Base-by-base conservation (phyloP, 2,329 filamentous ascomycete genomes). In the Macrophomina pseudophaseolina region DNA sequence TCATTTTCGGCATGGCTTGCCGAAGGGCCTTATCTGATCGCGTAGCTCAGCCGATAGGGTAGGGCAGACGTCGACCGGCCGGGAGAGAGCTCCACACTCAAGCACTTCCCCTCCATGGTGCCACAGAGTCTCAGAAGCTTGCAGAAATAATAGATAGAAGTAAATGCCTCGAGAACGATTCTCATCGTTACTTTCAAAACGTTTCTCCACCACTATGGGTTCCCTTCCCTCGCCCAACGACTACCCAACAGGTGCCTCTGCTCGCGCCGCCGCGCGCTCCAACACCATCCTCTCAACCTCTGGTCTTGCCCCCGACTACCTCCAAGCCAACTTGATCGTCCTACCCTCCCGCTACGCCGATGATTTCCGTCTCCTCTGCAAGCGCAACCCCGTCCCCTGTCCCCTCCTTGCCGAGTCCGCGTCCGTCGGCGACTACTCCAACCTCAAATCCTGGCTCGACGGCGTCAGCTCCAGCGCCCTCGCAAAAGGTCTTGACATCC, bases 291-390 rank as follows among this genome's bases (percentile, higher is more conserved):
- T 81, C 86, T 2, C 78, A 23, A 90, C 87, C 1, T 81, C 86
- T 0, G 86, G 87, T 12, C 76, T 87, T 1, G 85, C 87, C 2
- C 84, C 85, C 0, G 80, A 80, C 12, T 82, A 85, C 70, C 76
- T 90, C 14, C 87, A 90, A 79, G 87, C 87, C 46, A 90, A 90
- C 70, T 79, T 90, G 44, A 81, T 90, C 46, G 80, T 89, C 11
- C 79, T 90, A 0, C 87, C 87, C 0, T 83, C 82, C 1, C 74
- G 78, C 38, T 86, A 88, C 73, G 87, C 87, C 12, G 62, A 77
- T 18, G 85, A 89, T 73, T 90, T 89, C 74, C 81, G 84, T 12
- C 74, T 82, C 18, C 83, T 90, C 30, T 90, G 87, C 74, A 79
- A 80, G 1, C 82, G 87, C 58, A 90, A 90, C 69, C 86, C 87